A percentile compares a stretch with the other conserved stretches of the same genome.
These are phyloP conservation scores for Chionographis japonica DNA, from an alignment of 106 monocot genomes.

Conservation along the genomic window DNA sequence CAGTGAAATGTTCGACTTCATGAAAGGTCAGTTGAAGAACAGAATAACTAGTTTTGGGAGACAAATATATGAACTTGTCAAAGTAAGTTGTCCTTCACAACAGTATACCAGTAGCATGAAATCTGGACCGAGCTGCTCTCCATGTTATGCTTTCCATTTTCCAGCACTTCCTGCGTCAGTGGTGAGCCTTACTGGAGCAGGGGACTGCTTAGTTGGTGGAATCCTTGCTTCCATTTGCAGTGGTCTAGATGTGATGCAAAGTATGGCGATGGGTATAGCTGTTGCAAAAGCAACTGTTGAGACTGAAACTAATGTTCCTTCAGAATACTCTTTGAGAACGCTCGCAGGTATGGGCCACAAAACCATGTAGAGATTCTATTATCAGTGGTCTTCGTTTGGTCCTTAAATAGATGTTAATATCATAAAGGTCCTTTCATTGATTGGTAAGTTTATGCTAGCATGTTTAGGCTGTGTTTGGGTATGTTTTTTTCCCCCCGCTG, in stretches of 20 bases:
- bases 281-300: conserved; percentile 81
- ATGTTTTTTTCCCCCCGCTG: too few relatives aligned
- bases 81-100: conserved; percentile 9
- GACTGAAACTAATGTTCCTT: conserved; percentile 53
- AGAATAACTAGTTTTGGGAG: neutral
- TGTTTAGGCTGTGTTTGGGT: too few relatives aligned
- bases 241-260: conserved; percentile 60
- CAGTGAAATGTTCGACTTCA: conserved; percentile 23
- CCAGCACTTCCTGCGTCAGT: conserved; percentile 65
- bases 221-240: conserved; percentile 51
- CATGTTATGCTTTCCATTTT: conserved; percentile 57
- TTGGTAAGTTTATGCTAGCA: too few relatives aligned
- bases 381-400: too few relatives aligned
- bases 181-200: conserved; percentile 67
- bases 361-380: neutral
- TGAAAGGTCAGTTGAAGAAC: conserved; percentile 12
- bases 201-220: conserved; percentile 89
- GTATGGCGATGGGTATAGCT: conserved; percentile 56
- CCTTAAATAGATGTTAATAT: too few relatives aligned
- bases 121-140: neutral
- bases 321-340: conserved; percentile 10
- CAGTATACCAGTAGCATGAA: conserved; percentile 2
- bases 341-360: conserved; percentile 36
- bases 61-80: conserved; percentile 25
- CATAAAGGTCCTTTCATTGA: too few relatives aligned